Evolutionary conservation across 139 green algal species (phyloP).

Genomic region (Chlamydomonas sp.): DNA sequence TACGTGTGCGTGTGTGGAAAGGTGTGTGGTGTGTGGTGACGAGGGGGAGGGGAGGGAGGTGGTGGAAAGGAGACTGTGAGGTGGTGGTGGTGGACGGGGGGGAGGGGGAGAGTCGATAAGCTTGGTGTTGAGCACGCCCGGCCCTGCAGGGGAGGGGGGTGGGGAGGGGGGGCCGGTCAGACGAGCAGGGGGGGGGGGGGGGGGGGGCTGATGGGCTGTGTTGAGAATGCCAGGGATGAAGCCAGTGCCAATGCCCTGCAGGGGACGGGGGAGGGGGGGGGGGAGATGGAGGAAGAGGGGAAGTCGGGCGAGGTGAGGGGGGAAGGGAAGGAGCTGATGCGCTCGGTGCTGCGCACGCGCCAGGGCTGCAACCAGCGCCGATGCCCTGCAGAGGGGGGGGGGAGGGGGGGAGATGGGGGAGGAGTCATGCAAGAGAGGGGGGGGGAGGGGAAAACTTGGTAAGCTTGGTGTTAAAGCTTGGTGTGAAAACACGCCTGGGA

Average conservation of each 20-base stretch:
- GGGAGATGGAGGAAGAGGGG: too few relatives aligned
- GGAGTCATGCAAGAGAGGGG: neutral
- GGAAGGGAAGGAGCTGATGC: neutral
- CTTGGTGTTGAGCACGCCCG: too few relatives aligned
- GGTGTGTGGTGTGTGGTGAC: neutral
- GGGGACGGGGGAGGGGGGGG: too few relatives aligned
- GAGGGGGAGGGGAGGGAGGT: neutral
- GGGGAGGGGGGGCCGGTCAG: neutral
- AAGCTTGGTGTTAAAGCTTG: constrained; percentile 78
- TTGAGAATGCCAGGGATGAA: too few relatives aligned
- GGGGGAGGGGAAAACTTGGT: neutral
- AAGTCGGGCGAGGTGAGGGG: neutral
- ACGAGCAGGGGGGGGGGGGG: too few relatives aligned
- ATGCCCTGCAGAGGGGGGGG: too few relatives aligned
- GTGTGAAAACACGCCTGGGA: too few relatives aligned
- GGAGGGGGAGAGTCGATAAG: neutral
- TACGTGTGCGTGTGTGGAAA: neutral
- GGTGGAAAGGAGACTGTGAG: neutral
- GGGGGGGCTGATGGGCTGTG: too few relatives aligned
- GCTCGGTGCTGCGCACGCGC: too few relatives aligned
- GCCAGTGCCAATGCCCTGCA: too few relatives aligned
- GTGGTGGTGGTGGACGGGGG: neutral
- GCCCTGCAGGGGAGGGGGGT: neutral
- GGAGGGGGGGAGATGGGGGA: too few relatives aligned
- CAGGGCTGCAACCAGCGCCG: too few relatives aligned